These are phyloP conservation scores for Hemileccinum impolitum DNA, from an alignment of 768 basidiomycete species.

Conservation along the genomic window DNA sequence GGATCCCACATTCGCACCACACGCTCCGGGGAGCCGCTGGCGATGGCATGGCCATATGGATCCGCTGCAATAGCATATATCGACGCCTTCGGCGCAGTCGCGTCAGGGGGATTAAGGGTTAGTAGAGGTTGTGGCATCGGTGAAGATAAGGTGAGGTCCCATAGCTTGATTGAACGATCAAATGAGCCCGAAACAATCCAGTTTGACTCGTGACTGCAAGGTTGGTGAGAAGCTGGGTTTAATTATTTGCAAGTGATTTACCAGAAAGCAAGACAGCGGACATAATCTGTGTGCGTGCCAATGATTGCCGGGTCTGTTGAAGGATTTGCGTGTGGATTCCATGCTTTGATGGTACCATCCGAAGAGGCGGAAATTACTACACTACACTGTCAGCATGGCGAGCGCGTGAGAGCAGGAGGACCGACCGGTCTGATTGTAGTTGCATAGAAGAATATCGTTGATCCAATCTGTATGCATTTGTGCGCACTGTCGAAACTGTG, in stretches of 20 bases:
- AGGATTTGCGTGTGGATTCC: conserved; percentile 75
- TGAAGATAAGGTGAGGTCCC: conserved; percentile 67
- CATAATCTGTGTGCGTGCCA: conserved; percentile 83
- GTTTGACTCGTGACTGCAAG: conserved; percentile 63
- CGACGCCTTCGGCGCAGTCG: conserved; percentile 62
- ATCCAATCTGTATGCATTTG: conserved; percentile 96
- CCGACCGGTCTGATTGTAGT: conserved; percentile 83
- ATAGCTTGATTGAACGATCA: conserved; percentile 90
- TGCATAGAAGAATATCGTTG: conserved; percentile 90
- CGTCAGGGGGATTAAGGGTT: conserved; percentile 66
- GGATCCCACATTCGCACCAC: conserved; percentile 95
- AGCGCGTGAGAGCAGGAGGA: conserved; percentile 5
- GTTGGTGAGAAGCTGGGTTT: conserved; percentile 10
- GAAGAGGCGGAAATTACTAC: conserved; percentile 90
- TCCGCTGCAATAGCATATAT: conserved; percentile 80
- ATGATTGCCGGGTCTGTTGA: conserved; percentile 62
- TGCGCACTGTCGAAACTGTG: conserved; percentile 80
- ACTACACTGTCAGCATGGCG: conserved; percentile 5
- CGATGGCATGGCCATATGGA: conserved; percentile 75
- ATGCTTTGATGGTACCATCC: conserved; percentile 90
- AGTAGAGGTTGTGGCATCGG: conserved; percentile 50
- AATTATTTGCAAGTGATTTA: conserved; percentile 26
- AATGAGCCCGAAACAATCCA: conserved; percentile 95
- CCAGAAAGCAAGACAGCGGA: conserved; percentile 75
- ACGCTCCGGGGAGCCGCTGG: conserved; percentile 88